Evolutionary conservation across 768 basidiomycete species (phyloP).

Genomic region (Psilocybe azurescens): DNA sequence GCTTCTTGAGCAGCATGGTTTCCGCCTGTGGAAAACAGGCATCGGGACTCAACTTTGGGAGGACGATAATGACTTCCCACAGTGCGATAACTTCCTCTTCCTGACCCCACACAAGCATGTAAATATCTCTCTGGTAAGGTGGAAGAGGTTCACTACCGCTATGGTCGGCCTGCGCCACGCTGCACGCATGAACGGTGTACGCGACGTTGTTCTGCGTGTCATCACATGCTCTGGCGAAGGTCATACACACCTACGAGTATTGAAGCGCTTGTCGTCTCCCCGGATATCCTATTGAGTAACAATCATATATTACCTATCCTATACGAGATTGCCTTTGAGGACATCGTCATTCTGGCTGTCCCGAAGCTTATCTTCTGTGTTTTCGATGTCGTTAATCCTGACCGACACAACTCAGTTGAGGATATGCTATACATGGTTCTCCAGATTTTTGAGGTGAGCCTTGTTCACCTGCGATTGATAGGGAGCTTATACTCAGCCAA

Average conservation of each 20-base stretch:
- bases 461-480: too few species aligned
- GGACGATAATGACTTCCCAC: too few species aligned
- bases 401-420: constrained; percentile 3
- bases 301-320: constrained; percentile 11
- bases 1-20: background rate
- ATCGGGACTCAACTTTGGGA: background rate
- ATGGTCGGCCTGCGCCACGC: background rate
- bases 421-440: constrained; percentile 14
- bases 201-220: constrained; percentile 6
- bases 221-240: constrained; percentile 3
- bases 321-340: background rate
- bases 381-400: background rate
- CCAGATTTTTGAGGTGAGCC: constrained; percentile 14
- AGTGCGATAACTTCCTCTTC: too few species aligned
- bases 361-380: background rate
- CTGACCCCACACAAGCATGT: too few species aligned
- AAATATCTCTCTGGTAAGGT: too few species aligned
- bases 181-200: background rate
- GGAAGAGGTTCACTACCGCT: too few species aligned
- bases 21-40: background rate
- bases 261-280: constrained; percentile 1
- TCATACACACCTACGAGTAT: background rate
- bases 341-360: background rate
- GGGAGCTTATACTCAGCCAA: too few species aligned
- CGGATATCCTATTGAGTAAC: constrained; percentile 3